These are phyloP conservation scores for Pythium brassicae DNA, from an alignment of 352 stramenopile genomes.

Conservation along the genomic window DNA sequence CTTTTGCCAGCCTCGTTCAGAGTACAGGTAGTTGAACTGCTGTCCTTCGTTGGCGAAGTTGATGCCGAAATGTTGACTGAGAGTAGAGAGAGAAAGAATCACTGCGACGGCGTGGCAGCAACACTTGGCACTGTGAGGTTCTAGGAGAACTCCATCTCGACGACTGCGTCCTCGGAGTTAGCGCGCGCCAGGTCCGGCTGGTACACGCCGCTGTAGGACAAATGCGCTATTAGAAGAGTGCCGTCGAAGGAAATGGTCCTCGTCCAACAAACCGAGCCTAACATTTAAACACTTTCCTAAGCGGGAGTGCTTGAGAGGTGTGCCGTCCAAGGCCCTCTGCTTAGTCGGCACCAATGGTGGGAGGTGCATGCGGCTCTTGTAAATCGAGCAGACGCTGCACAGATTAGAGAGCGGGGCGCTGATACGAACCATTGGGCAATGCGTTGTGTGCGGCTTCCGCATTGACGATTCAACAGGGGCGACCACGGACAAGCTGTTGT, in stretches of 20 bases:
- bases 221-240: neutral
- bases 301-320: neutral
- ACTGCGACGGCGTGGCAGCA: conserved; percentile 5
- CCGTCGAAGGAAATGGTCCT: neutral
- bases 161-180: neutral
- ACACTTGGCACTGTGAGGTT: conserved; percentile 8
- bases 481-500: conserved; percentile 15
- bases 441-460: too few species aligned
- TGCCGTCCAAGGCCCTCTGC: neutral
- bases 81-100: conserved; percentile 18
- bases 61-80: conserved; percentile 16
- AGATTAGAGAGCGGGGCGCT: neutral
- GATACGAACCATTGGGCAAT: neutral
- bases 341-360: neutral
- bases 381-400: neutral
- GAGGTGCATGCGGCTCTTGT: neutral
- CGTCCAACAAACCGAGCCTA: neutral
- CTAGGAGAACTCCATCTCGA: neutral
- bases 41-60: conserved; percentile 9
- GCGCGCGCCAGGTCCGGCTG: neutral
- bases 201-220: neutral
- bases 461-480: neutral
- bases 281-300: neutral
- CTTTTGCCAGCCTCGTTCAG: conserved; percentile 1
- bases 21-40: conserved; percentile 13